phyloP scores from a whole-genome alignment of 352 stramenopile genomes.

The Pythium rhizo-oryzae region DNA sequence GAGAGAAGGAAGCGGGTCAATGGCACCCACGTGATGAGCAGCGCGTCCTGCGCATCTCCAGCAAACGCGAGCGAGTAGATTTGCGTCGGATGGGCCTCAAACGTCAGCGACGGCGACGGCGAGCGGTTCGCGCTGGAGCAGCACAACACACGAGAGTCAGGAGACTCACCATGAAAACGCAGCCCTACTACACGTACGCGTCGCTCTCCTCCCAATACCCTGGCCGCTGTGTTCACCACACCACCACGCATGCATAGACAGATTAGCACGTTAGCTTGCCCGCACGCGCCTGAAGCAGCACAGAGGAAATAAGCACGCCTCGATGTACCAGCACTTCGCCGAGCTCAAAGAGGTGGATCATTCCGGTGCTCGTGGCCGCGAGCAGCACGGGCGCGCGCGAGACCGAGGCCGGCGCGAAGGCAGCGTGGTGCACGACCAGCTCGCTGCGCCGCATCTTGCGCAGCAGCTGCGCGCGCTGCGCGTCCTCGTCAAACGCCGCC shows the following conservation, averaged over 20 bases:
- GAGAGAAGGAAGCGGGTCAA: no score
- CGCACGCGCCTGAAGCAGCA: no score
- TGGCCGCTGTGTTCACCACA: conserved; percentile 15
- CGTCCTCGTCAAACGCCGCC: conserved; percentile 56
- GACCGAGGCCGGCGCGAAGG: conserved; percentile 45
- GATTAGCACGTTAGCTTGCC: background rate
- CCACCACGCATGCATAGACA: background rate
- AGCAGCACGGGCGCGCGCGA: conserved; percentile 49
- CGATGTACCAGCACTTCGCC: conserved; percentile 40
- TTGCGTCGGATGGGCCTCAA: conserved; percentile 70
- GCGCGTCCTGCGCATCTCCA: conserved; percentile 49
- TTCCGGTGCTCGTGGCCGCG: conserved; percentile 62
- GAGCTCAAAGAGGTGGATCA: conserved; percentile 63
- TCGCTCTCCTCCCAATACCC: conserved; percentile 28
- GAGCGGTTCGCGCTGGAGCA: conserved; percentile 36
- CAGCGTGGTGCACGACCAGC: conserved; percentile 40
- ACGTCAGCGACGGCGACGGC: conserved; percentile 55
- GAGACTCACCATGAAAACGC: no score
- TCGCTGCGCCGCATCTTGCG: conserved; percentile 27
- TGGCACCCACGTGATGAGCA: conserved; percentile 59
- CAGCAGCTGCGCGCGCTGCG: conserved; percentile 51
- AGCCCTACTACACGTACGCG: no score
- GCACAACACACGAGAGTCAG: background rate
- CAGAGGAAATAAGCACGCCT: no score
- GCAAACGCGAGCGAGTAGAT: conserved; percentile 77